These are phyloP conservation scores for Pseudocercospora vitis DNA, from an alignment of 2,329 filamentous ascomycete genomes.

Conservation along the genomic window DNA sequence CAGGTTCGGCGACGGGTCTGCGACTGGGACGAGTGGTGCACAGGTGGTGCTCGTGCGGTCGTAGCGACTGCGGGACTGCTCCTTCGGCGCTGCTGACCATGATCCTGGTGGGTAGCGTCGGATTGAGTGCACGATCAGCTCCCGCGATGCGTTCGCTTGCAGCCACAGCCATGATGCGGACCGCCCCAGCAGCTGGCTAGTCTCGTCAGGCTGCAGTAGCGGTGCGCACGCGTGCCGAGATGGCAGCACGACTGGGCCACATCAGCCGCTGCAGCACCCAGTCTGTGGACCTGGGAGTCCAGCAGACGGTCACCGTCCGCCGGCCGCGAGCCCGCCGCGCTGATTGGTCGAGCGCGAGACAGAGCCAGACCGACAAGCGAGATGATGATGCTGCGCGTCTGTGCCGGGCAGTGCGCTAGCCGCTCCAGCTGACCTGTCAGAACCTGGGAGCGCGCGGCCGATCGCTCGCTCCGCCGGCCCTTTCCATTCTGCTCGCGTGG, in stretches of 20 bases:
- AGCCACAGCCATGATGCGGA: slow-evolving; percentile 7
- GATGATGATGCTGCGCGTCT: slow-evolving; percentile 11
- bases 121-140: slow-evolving; percentile 8
- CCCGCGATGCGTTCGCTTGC: slow-evolving; percentile 6
- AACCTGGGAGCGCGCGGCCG: background rate
- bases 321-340: background rate
- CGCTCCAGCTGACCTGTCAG: background rate
- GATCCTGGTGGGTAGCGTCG: slow-evolving; percentile 4
- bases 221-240: background rate
- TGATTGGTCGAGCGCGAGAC: slow-evolving; percentile 7
- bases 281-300: slow-evolving; percentile 5
- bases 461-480: slow-evolving; percentile 7
- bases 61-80: slow-evolving; percentile 8
- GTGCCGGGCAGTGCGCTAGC: slow-evolving; percentile 7
- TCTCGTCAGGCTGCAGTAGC: slow-evolving; percentile 7
- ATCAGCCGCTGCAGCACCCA: slow-evolving; percentile 7
- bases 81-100: slow-evolving; percentile 7
- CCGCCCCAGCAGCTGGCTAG: slow-evolving; percentile 9
- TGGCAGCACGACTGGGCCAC: slow-evolving; percentile 7
- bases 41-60: slow-evolving; percentile 3
- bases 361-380: slow-evolving; percentile 11
- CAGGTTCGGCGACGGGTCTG: slow-evolving; percentile 3
- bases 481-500: slow-evolving; percentile 5
- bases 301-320: slow-evolving; percentile 4
- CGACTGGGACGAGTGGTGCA: background rate